phyloP scores from a whole-genome alignment of 1,284 basidiomycete species.

The Coniferiporia sulphurascens region DNA sequence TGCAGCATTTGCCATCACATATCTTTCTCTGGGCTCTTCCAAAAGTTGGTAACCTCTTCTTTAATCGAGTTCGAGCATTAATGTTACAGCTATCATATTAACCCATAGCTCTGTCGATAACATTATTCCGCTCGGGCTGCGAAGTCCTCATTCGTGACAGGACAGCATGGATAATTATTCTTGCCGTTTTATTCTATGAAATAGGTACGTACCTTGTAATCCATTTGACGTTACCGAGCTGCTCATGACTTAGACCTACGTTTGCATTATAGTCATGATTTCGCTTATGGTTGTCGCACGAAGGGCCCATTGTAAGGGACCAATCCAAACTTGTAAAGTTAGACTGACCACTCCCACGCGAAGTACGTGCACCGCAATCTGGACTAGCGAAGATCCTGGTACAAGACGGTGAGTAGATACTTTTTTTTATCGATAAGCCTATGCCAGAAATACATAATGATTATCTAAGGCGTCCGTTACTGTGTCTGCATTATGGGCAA shows the following conservation, averaged over 20 bases:
- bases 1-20: background rate
- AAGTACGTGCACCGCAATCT: background rate
- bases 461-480: constrained; percentile 7
- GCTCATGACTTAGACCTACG: background rate
- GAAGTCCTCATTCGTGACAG: background rate
- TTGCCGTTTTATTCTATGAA: constrained; percentile 10
- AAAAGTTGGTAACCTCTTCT: background rate
- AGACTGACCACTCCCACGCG: no score
- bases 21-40: constrained; percentile 1
- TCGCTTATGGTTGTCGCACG: constrained; percentile 8
- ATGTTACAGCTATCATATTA: background rate
- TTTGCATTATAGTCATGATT: background rate
- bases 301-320: constrained; percentile 2
- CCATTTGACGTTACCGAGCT: background rate
- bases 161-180: constrained; percentile 10
- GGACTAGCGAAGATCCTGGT: constrained; percentile 5
- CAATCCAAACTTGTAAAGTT: background rate
- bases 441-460: background rate
- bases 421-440: background rate
- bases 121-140: constrained; percentile 9
- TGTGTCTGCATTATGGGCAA: constrained; percentile 10
- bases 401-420: constrained; percentile 1
- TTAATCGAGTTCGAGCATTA: no score
- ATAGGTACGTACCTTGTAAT: background rate
- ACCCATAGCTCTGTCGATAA: constrained; percentile 1